Conservation (phyloP, 108 stramenopile species). For the Seminavis robusta region DNA sequence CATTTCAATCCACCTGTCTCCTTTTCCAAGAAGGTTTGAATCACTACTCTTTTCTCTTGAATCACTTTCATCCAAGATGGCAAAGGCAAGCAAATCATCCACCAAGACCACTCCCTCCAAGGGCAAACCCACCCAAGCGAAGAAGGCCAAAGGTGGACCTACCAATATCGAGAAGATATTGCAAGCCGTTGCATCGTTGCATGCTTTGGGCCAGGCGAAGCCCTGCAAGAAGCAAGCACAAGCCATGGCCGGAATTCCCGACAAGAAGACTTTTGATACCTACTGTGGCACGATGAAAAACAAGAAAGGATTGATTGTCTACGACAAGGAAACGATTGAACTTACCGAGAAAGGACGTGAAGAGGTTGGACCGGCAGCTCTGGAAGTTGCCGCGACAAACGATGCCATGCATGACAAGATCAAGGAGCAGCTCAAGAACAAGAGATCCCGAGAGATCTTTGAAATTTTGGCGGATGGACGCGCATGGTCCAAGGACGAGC, state of each 20-base stretch:
- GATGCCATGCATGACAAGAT: constrained; percentile 6
- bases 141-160: too few relatives aligned
- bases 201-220: not conserved
- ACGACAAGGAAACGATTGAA: constrained; percentile 6
- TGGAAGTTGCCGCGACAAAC: constrained; percentile 4
- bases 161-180: constrained; percentile 1
- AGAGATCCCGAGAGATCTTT: constrained; percentile 2
- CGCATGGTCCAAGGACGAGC: not conserved
- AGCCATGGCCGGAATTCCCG: constrained; percentile 1
- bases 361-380: not conserved
- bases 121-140: too few relatives aligned
- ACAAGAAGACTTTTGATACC: constrained; percentile 7
- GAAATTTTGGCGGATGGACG: constrained; percentile 3
- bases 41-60: too few relatives aligned
- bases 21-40: too few relatives aligned
- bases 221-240: not conserved
- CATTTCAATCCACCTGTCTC: too few relatives aligned
- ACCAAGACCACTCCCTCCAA: too few relatives aligned
- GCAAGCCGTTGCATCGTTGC: not conserved
- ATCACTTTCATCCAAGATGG: too few relatives aligned
- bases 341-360: constrained; percentile 4
- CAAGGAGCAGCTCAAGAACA: constrained; percentile 3
- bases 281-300: not conserved
- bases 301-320: constrained; percentile 3
- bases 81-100: too few relatives aligned